Evolutionary conservation across 148 eudicot species (phyloP).

Genomic region (Euryodendron excelsum): DNA sequence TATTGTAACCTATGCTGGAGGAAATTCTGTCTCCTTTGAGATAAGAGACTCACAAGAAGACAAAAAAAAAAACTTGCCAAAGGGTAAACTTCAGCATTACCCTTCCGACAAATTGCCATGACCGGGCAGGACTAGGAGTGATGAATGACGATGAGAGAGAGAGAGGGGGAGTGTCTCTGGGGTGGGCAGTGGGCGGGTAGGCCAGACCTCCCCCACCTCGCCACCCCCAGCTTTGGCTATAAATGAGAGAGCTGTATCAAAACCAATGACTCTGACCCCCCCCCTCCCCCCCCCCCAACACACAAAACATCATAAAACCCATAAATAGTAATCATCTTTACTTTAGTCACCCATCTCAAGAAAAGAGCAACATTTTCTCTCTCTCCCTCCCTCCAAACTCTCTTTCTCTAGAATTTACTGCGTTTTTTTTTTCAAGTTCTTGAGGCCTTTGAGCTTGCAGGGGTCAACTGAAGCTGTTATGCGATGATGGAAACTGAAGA

Average conservation of each 20-base stretch:
- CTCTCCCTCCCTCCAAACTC: neutral
- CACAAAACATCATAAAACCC: neutral
- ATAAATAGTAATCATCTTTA: neutral
- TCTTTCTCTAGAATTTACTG: neutral
- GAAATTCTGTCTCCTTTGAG: neutral
- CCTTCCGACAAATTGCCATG: neutral
- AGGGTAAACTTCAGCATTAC: neutral
- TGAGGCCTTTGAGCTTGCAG: slow-evolving; percentile 1
- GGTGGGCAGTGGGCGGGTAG: neutral
- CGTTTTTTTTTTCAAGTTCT: neutral
- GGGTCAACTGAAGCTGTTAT: neutral
- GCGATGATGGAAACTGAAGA: slow-evolving; percentile 38
- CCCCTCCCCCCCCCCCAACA: neutral
- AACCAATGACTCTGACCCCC: neutral
- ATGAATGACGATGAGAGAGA: neutral
- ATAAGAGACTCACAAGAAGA: too few relatives aligned
- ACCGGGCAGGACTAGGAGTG: too few relatives aligned
- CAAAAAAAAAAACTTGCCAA: neutral
- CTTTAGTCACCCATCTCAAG: slow-evolving; percentile 4
- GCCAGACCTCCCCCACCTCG: slow-evolving; percentile 12
- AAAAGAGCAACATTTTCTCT: neutral
- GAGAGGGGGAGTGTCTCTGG: neutral
- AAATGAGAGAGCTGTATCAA: slow-evolving; percentile 7
- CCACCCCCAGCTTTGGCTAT: slow-evolving; percentile 26
- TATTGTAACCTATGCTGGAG: too few relatives aligned